These are phyloP conservation scores for Diaporthe sp. DNA, from an alignment of 2,329 filamentous ascomycete genomes.

Conservation along the genomic window DNA sequence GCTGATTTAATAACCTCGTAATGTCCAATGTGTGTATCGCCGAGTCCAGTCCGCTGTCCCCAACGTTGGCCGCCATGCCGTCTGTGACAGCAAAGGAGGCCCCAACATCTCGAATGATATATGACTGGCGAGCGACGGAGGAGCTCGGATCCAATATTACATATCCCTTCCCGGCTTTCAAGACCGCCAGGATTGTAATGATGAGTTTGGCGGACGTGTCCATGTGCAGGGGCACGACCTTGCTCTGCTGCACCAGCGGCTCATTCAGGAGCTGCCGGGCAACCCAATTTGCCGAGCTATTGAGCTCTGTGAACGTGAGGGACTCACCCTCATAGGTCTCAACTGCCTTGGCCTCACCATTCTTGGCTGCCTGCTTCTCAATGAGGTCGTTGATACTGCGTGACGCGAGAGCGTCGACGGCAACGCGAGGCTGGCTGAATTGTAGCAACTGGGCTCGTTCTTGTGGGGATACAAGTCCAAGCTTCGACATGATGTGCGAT, in stretches of 20 bases:
- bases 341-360: too few species aligned
- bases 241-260: not conserved
- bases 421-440: too few species aligned
- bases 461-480: too few species aligned
- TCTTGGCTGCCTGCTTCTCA: too few species aligned
- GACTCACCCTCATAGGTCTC: not conserved
- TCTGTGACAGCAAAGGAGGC: not conserved
- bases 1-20: not conserved
- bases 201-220: slow-evolving; percentile 14
- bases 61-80: not conserved
- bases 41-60: too few species aligned
- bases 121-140: slow-evolving; percentile 33
- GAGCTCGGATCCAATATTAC: slow-evolving; percentile 36
- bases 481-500: too few species aligned
- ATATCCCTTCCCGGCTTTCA: slow-evolving; percentile 40
- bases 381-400: too few species aligned
- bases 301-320: slow-evolving; percentile 5
- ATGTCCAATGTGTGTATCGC: not conserved
- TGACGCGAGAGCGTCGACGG: too few species aligned
- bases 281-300: slow-evolving; percentile 12
- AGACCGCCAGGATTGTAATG: slow-evolving; percentile 36
- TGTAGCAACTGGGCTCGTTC: too few species aligned
- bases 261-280: not conserved
- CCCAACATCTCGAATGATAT: slow-evolving; percentile 32
- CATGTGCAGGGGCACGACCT: slow-evolving; percentile 25